Base-by-base conservation (phyloP, 2,329 filamentous ascomycete species). In the Hypocreales sp. region DNA sequence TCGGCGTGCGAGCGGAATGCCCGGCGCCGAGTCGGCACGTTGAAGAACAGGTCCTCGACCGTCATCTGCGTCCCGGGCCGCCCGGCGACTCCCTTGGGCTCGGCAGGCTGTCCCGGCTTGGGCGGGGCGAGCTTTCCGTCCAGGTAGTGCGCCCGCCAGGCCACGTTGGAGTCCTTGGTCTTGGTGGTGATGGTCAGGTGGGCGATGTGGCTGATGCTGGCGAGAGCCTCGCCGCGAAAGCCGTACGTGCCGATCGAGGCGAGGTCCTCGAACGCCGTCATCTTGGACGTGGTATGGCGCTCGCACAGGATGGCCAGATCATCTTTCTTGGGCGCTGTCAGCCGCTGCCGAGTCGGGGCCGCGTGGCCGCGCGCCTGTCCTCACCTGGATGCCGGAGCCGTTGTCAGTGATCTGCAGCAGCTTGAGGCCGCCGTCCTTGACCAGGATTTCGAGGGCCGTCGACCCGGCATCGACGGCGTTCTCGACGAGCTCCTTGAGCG, bases 381-480 rank as follows among this genome's bases (percentile, higher is more conserved):
- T n/a, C 54, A 92, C 84, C 56, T 92, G 78, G 39, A 98, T 98
- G 16, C 90, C 90, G 49, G 84, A 79, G 11, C 90, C 90, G 51
- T 98, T 98, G 50, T 98, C 90, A 3, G 86, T 93, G 40, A 98
- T 94, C 46, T 98, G 92, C 11, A 98, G 65, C 22, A 95, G 60
- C 51, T 95, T 98, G 35, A 98, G 61, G 1, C 92, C 90, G 8
- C 90, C 90, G 25, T 98, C 90, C 51, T 93, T 95, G 41, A 92
- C 79, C 4, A 94, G 50, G 12, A 98, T 77, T 46, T 98, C 90
- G 24, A 98, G 59, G 3, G 78, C 73, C 0, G 90, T 95, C 4
- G 90, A 81, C 5, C 90, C 87, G n/a, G 92, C 90, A 55, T 98
- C 92, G 11, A 98, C 84, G 4, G 90, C 79, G 43, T 98, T 98